Conservation (phyloP, 1,139 yeast species). For the Geotrichum phurueaensis region DNA sequence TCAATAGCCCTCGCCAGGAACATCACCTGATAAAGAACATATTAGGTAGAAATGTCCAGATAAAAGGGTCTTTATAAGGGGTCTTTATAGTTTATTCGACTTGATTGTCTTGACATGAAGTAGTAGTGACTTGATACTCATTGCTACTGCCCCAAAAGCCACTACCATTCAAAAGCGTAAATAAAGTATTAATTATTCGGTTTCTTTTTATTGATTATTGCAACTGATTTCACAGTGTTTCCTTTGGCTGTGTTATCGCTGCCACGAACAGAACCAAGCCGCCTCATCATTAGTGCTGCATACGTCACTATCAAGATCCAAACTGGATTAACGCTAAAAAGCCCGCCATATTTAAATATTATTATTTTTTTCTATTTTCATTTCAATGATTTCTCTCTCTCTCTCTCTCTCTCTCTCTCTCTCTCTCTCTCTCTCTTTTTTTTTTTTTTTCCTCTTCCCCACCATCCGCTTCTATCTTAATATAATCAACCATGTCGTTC, state of each 20-base stretch:
- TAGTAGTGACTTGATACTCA: background rate
- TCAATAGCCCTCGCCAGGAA: background rate
- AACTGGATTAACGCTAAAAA: too few relatives aligned
- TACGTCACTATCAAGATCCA: background rate
- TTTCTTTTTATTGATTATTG: background rate
- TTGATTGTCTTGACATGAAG: background rate
- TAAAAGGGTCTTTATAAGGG: too few relatives aligned
- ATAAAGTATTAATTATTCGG: background rate
- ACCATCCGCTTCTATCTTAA: background rate
- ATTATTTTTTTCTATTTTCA: too few relatives aligned
- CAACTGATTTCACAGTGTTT: background rate
- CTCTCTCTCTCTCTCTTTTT: too few relatives aligned
- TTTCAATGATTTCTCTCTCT: too few relatives aligned
- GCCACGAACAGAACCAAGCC: background rate
- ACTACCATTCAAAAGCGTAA: too few relatives aligned
- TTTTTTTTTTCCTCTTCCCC: background rate
- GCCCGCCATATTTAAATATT: too few relatives aligned
- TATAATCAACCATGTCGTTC: constrained; percentile 11
- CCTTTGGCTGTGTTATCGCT: background rate
- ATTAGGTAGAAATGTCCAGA: too few relatives aligned
- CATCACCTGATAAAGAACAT: too few relatives aligned
- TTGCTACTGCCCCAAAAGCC: too few relatives aligned
- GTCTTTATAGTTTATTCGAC: too few relatives aligned
- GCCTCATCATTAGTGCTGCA: background rate
- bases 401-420: too few relatives aligned